A percentile compares a stretch with the other conserved stretches of the same genome.
These are phyloP conservation scores for Eimeria falciformis DNA, from an alignment of 169 alveolate species.

Conservation along the genomic window DNA sequence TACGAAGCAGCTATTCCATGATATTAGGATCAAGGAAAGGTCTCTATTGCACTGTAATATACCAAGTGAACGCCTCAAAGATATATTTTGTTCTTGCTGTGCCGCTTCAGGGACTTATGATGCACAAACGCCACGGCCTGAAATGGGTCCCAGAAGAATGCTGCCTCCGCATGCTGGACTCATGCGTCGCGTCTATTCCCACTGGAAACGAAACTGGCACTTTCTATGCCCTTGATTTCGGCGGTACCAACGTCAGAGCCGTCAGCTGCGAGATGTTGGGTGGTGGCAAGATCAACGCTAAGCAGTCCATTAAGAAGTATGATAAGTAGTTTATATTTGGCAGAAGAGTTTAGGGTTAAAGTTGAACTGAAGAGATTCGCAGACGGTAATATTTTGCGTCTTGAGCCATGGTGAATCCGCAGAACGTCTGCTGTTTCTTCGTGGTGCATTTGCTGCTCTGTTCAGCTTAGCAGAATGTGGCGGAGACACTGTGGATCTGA, in stretches of 20 bases:
- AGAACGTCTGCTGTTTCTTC: background rate
- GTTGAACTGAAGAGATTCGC: background rate
- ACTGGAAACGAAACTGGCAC: constrained; percentile 92
- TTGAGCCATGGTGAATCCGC: background rate
- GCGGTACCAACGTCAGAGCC: constrained; percentile 92
- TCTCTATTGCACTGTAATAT: no score
- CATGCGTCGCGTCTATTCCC: constrained; percentile 88
- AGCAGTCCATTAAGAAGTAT: constrained; percentile 47
- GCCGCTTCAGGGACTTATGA: constrained; percentile 65
- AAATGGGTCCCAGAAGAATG: constrained; percentile 75
- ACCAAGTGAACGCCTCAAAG: no score
- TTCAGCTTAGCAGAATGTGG: constrained; percentile 15
- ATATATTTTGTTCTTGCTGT: no score
- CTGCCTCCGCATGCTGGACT: constrained; percentile 83
- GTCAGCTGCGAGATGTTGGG: constrained; percentile 90
- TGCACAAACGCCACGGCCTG: constrained; percentile 71
- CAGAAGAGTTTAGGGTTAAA: background rate
- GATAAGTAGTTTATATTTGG: no score
- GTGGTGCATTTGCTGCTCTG: background rate
- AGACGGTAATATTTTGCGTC: background rate
- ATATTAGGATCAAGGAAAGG: no score
- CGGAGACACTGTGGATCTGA: constrained; percentile 81
- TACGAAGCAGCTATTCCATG: no score
- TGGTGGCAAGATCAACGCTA: constrained; percentile 29
- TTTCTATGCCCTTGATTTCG: constrained; percentile 92